Evolutionary conservation across 192 early-diverging fungal genomes (phyloP), one percentile per base, ranked within the genome.

Genomic region (Lobosporangium transversale): DNA sequence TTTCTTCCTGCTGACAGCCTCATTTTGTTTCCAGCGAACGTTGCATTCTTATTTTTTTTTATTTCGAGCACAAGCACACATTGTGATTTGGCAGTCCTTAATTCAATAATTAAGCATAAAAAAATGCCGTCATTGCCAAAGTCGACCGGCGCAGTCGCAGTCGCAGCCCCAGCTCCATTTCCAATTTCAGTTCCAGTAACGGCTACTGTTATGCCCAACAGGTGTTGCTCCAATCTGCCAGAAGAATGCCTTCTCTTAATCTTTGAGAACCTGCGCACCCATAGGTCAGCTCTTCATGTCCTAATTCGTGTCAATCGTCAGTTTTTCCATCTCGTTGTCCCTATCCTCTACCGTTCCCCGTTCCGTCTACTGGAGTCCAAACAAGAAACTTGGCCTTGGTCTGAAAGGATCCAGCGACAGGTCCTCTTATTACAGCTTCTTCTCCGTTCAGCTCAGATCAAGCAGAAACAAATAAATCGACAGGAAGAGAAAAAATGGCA

Each of bases 291-390:
- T 18, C 70, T 73, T 17, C 56, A 73, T 21, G 36, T 62, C 12
- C 62, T 73, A 29, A 36, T 73, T n/a, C 62, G 20, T 29, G 60
- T 73, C 21, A 65, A 49, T 20, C 70, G 33, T 31, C 70, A 73
- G 26, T 73, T 73, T 56, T 73, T 73, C 42, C 61, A 45, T 1
- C 26, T 73, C 2, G 54, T 30, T 0, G 49, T 65, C 23, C 70
- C 70, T 7, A 21, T 52, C 45, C 56, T 73, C 24, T 73, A 73
- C 49, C 48, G 54, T 53, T 73, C 70, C 12, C 70, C 70, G 2
- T 73, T 73, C 24, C 61, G 70, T 50, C 20, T 63, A 30, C 40
- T 73, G n/a, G 70, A 73, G 30, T 58, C 68, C 12, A 71, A 56
- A 29, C 10, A 40, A 8, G 62, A 73, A 31, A 11, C 47, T 0